Conservation (phyloP, 2,329 filamentous ascomycete species). For the Fusarium sp. region DNA sequence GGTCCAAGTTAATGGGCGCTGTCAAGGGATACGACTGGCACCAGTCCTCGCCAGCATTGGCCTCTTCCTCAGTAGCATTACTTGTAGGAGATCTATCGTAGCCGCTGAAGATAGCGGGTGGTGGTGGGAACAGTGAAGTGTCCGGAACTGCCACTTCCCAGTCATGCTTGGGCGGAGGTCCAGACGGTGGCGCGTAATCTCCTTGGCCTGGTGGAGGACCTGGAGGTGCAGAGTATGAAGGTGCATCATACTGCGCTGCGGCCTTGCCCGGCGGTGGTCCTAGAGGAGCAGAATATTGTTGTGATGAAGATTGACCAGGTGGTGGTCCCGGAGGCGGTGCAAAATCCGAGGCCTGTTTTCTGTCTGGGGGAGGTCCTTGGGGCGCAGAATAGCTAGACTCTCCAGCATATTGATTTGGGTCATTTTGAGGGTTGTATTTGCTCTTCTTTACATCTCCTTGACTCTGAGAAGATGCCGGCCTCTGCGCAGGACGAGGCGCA, state of each 20-base stretch:
- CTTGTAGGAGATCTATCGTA: slow-evolving; percentile 73
- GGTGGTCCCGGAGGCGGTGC: slow-evolving; percentile 46
- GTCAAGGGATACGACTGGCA: slow-evolving; percentile 69
- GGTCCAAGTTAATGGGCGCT: slow-evolving; percentile 61
- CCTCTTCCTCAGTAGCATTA: slow-evolving; percentile 74
- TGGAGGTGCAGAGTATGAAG: slow-evolving; percentile 35
- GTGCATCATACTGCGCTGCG: slow-evolving; percentile 17
- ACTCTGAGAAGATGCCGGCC: slow-evolving; percentile 42
- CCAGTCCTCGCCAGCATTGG: slow-evolving; percentile 74
- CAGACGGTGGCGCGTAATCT: slow-evolving; percentile 47
- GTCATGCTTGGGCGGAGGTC: slow-evolving; percentile 65
- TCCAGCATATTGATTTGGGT: slow-evolving; percentile 30
- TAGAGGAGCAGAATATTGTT: slow-evolving; percentile 42
- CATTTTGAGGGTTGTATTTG: slow-evolving; percentile 41
- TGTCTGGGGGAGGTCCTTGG: slow-evolving; percentile 26
- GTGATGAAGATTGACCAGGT: slow-evolving; percentile 29
- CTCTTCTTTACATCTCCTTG: slow-evolving; percentile 45
- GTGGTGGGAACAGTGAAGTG: slow-evolving; percentile 76
- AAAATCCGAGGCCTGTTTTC: slow-evolving; percentile 39
- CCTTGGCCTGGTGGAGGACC: slow-evolving; percentile 47
- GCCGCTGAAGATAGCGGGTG: slow-evolving; percentile 72
- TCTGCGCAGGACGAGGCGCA: slow-evolving; percentile 53
- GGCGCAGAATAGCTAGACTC: slow-evolving; percentile 38
- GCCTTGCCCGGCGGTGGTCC: slow-evolving; percentile 47
- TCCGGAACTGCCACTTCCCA: slow-evolving; percentile 79